Evolutionary conservation across 352 stramenopile genomes (phyloP).

Genomic region (Phytopythium sindhum): DNA sequence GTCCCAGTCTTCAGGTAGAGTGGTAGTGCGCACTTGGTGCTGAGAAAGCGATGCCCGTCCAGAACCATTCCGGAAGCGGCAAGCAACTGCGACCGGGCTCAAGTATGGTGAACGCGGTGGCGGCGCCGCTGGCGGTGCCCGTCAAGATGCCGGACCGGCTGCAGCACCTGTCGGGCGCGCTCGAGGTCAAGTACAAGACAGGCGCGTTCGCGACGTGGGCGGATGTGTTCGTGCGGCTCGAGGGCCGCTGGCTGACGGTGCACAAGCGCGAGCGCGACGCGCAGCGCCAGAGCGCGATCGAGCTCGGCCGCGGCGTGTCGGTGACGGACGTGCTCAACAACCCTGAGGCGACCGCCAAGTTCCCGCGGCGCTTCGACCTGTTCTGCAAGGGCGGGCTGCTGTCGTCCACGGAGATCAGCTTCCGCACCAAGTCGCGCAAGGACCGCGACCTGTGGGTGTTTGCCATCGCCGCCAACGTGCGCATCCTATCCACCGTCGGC

Average conservation of each 20-base stretch:
- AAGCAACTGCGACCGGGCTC: neutral
- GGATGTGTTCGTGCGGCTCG: conserved; percentile 56
- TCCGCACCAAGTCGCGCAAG: conserved; percentile 74
- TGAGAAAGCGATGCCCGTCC: neutral
- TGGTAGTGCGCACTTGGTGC: neutral
- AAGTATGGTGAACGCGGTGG: neutral
- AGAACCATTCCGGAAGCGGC: neutral
- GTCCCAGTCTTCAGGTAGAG: neutral
- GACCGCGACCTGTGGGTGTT: conserved; percentile 75
- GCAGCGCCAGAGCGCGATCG: conserved; percentile 53
- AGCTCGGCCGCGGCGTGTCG: conserved; percentile 61
- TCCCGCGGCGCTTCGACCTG: conserved; percentile 72
- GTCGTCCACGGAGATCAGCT: conserved; percentile 64
- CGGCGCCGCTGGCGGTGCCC: conserved; percentile 6
- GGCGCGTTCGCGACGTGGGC: conserved; percentile 66
- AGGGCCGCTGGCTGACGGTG: conserved; percentile 68
- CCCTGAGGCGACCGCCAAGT: conserved; percentile 60
- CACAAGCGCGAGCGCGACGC: conserved; percentile 67
- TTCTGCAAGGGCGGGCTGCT: conserved; percentile 68
- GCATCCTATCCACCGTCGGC: conserved; percentile 43
- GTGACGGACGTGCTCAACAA: conserved; percentile 60
- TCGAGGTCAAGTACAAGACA: conserved; percentile 71
- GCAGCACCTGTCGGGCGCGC: conserved; percentile 44
- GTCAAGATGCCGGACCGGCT: conserved; percentile 30
- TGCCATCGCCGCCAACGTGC: conserved; percentile 61